These are phyloP conservation scores for Stagonosporopsis tanaceti DNA, from an alignment of 2,329 filamentous ascomycete genomes.

Conservation along the genomic window DNA sequence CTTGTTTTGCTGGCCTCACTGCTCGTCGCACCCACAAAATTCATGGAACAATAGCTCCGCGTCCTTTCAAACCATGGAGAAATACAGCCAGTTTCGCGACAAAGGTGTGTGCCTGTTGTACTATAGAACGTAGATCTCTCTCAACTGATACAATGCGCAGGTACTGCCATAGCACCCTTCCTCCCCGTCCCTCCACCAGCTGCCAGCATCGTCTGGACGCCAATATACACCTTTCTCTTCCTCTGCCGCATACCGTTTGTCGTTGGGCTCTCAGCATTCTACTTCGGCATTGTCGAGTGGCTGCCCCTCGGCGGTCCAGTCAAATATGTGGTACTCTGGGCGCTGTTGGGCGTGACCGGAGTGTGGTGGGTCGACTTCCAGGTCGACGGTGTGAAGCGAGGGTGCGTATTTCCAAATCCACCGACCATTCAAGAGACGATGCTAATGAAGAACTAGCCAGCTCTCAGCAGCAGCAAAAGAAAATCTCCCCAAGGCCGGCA, in stretches of 20 bases:
- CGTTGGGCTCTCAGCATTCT: conserved; percentile 69
- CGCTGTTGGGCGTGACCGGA: conserved; percentile 84
- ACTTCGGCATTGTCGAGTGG: conserved; percentile 84
- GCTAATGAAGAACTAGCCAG: conserved; percentile 23
- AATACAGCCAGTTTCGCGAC: conserved; percentile 92
- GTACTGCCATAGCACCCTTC: conserved; percentile 95
- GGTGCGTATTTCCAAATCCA: conserved; percentile 57
- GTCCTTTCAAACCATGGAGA: conserved; percentile 72
- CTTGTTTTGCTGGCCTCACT: neutral
- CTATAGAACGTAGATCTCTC: neutral
- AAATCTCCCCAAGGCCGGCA: conserved; percentile 79
- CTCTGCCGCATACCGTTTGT: conserved; percentile 81
- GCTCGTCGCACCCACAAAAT: conserved; percentile 2
- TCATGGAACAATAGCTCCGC: conserved; percentile 33
- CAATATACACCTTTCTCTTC: conserved; percentile 77
- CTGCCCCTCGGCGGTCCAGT: conserved; percentile 73
- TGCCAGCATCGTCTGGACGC: conserved; percentile 65
- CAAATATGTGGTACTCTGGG: conserved; percentile 88
- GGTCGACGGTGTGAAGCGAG: conserved; percentile 94
- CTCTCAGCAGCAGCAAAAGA: conserved; percentile 45
- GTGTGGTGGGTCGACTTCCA: conserved; percentile 99
- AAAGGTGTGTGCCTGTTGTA: conserved; percentile 65
- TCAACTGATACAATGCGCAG: conserved; percentile 58
- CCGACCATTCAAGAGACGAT: neutral
- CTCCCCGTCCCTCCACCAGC: conserved; percentile 77